Evolutionary conservation across 2,329 filamentous ascomycete species (phyloP).

Genomic region (Pseudogymnoascus sp.): DNA sequence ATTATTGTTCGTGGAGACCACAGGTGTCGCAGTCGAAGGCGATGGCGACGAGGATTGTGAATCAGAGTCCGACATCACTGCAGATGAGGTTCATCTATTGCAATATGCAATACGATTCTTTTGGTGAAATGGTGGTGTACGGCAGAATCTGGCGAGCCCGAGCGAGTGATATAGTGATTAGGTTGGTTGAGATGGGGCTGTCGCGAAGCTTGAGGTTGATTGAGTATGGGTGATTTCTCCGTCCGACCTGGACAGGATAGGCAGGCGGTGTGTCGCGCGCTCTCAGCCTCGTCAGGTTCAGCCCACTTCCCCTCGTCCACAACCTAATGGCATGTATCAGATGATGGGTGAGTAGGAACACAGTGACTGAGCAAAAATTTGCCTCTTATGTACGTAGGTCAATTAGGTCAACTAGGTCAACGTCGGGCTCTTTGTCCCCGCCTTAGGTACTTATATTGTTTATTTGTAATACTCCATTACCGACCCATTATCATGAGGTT

Average conservation of each 20-base stretch:
- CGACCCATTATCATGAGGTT: not conserved
- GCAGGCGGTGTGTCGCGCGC: not conserved
- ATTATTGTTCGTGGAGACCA: not conserved
- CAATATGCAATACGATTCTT: not conserved
- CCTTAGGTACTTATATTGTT: not conserved
- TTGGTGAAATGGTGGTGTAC: not conserved
- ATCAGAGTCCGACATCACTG: not conserved
- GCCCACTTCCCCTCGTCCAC: not conserved
- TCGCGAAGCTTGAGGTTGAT: not conserved
- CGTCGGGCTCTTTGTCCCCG: not conserved
- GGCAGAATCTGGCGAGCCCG: not conserved
- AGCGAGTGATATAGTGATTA: not conserved
- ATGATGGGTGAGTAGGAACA: not conserved
- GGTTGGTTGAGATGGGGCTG: not conserved
- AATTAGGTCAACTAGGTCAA: not conserved
- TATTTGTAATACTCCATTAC: not conserved
- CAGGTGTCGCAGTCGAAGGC: not conserved
- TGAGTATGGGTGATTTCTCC: constrained; percentile 1
- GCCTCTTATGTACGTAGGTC: not conserved
- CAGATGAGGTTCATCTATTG: not conserved
- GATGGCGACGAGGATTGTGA: not conserved
- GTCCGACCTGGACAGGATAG: not conserved
- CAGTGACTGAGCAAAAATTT: not conserved
- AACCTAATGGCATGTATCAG: not conserved
- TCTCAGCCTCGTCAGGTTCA: not conserved